Evolutionary conservation across 2,329 filamentous ascomycete species (phyloP), one percentile per base, ranked within the genome.

Genomic region (Sclerotinia subarctica): DNA sequence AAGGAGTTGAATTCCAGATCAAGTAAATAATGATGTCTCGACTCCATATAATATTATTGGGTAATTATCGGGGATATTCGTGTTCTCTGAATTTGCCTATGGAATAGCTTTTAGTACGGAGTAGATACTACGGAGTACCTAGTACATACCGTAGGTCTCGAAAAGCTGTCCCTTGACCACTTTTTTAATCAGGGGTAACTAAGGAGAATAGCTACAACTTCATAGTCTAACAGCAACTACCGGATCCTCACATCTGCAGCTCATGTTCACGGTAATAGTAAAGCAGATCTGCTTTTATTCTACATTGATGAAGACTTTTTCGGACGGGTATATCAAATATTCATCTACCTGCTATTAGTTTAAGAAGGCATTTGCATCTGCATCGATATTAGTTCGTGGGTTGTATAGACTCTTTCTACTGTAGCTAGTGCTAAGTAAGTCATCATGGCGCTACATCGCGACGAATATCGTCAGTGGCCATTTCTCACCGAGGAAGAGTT

Each of bases 401-500:
- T 49, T n/a, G 13, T 19, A 35, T 13, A 10, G 17, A 42, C 38
- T 10, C 24, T 49, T 26, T 19, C 19, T n/a, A n/a, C 46, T 51
- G 15, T 51, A 63, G 47, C 59, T 15, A 63, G 59, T 63, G 59
- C 59, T 63, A 63, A 38, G 17, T 35, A 29, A 13, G 38, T 59
- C 42, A 29, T 51, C 53, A 70, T 24, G 35, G 76, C 76, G 73
- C 68, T 71, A 49, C 68, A 74, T 86, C 74, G 73, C 78, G 68
- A 79, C 52, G 73, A 77, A n/a, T 77, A 76, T 68, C 69, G 70
- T 24, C 74, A 82, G 63, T 92, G 89, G 75, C 90, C 90, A 8
- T 85, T 84, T 69, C 82, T 92, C 38, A 84, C 79, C 15, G 74
- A 79, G 15, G 82, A 86, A 52, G 89, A 92, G 75, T 92, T 92